Evolutionary conservation across 352 stramenopile species (phyloP).

Genomic region (Pythium sp.): DNA sequence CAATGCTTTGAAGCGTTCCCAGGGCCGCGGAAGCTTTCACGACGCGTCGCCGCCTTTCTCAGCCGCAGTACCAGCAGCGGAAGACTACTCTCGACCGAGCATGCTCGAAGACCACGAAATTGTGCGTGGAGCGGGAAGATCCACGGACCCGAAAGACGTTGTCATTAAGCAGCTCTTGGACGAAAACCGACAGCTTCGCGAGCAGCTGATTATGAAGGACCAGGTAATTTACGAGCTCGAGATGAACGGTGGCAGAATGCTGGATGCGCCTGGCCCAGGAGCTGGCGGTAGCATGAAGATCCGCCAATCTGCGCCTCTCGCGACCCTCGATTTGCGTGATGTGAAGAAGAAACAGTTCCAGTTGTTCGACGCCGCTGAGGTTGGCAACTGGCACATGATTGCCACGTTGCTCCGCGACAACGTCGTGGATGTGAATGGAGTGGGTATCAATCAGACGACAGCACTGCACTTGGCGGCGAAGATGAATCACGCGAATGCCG

Average conservation of each 20-base stretch:
- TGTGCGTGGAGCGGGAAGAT: conserved; percentile 73
- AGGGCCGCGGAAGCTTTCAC: conserved; percentile 59
- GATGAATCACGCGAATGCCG: conserved; percentile 75
- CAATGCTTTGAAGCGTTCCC: conserved; percentile 58
- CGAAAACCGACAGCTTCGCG: conserved; percentile 73
- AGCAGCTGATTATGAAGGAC: conserved; percentile 80
- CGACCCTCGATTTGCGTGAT: conserved; percentile 81
- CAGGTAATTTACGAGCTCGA: conserved; percentile 84
- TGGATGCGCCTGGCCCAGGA: conserved; percentile 22
- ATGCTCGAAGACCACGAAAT: conserved; percentile 85
- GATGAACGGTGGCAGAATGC: conserved; percentile 49
- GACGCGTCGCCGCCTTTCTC: conserved; percentile 34
- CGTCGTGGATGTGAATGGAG: conserved; percentile 84
- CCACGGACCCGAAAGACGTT: conserved; percentile 82
- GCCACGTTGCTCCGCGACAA: conserved; percentile 78
- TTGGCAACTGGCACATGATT: conserved; percentile 83
- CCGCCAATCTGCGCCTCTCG: conserved; percentile 59
- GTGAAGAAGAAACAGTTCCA: conserved; percentile 90
- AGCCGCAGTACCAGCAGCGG: conserved; percentile 28
- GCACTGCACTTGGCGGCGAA: conserved; percentile 71
- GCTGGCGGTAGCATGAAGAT: conserved; percentile 26
- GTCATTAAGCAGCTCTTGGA: conserved; percentile 87
- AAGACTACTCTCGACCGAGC: conserved; percentile 81
- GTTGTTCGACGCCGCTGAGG: conserved; percentile 80
- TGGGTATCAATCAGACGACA: conserved; percentile 85